phyloP scores from a whole-genome alignment of 1,139 yeast genomes.

The Diutina sp. region DNA sequence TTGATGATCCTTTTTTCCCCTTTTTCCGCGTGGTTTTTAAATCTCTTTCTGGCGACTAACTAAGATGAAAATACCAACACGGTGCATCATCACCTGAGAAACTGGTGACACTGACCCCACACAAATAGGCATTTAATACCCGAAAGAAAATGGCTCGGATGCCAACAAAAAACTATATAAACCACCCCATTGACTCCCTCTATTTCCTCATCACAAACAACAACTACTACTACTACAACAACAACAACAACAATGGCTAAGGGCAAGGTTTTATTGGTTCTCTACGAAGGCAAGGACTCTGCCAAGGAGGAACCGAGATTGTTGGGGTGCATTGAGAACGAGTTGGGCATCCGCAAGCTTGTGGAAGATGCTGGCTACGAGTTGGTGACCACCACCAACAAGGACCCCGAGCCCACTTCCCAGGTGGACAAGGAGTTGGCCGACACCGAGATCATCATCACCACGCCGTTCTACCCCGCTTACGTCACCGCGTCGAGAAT shows the following conservation, averaged over 20 bases:
- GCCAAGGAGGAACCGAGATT: slow-evolving; percentile 49
- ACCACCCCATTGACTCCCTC: not conserved
- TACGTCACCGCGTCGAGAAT: slow-evolving; percentile 58
- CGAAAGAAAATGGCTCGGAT: no score
- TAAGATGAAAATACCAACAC: no score
- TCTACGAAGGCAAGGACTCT: slow-evolving; percentile 42
- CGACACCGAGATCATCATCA: slow-evolving; percentile 65
- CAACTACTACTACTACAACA: not conserved
- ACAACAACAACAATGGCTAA: slow-evolving; percentile 7
- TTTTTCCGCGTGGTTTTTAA: no score
- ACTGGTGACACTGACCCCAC: no score
- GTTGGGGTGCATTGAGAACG: slow-evolving; percentile 65
- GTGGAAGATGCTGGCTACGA: slow-evolving; percentile 59
- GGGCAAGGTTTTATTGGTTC: slow-evolving; percentile 40
- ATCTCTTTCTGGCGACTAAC: no score
- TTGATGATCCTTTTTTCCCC: no score
- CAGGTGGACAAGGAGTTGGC: slow-evolving; percentile 51
- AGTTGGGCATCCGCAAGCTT: slow-evolving; percentile 56
- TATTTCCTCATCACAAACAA: not conserved
- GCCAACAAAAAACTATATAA: no score
- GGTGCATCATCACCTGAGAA: no score
- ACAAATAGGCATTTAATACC: no score
- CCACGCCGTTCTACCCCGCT: slow-evolving; percentile 80
- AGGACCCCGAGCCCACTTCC: slow-evolving; percentile 49
- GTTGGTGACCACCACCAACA: slow-evolving; percentile 51